Evolutionary conservation across 1,284 basidiomycete genomes (phyloP), one percentile per base, ranked within the genome.

Genomic region (Sporisorium scitamineum): DNA sequence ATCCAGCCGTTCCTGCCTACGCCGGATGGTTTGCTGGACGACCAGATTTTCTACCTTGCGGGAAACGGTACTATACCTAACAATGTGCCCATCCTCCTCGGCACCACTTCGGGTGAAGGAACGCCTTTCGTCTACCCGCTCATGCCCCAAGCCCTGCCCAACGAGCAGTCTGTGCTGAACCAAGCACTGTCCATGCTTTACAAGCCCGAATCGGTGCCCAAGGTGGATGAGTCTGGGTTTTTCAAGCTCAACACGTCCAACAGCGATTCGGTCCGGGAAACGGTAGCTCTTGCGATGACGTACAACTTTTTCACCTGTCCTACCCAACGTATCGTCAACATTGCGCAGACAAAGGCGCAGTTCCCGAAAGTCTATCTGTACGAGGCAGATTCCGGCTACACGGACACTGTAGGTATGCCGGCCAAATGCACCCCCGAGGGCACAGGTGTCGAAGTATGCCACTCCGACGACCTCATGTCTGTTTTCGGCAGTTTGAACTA

Each of bases 231-330:
- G 9, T 67, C 68, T 8, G 60, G 65, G 11, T 59, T 59, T 34
- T 76, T 76, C 58, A 29, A 55, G 16, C 63, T 76, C 50, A 41
- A 76, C 39, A n/a, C 69, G 2, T 11, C 27, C 13, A 53, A 59
- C 45, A 39, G 14, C 24, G 73, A 76, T 37, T 59, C 61, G 13
- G 73, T 76, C 3, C 59, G 72, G 18, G 56, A 67, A 32, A 54
- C 47, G 3, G 42, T 75, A 1, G 34, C 63, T 14, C 48, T 61
- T 14, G 68, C 63, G 0, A 70, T 75, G 24, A 75, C 68, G 20
- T 70, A 65, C 63, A 75, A 70, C 61, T 70, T 65, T 39, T 75
- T 75, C 59, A 75, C 68, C 16, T 75, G 72, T 39, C 68, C 72
- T 2, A 75, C 72, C 0, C 67, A 75, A 37, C 52, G 64, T 16